Conservation (phyloP, 2,329 filamentous ascomycete species). For the Aureobasidium mangrovei region DNA sequence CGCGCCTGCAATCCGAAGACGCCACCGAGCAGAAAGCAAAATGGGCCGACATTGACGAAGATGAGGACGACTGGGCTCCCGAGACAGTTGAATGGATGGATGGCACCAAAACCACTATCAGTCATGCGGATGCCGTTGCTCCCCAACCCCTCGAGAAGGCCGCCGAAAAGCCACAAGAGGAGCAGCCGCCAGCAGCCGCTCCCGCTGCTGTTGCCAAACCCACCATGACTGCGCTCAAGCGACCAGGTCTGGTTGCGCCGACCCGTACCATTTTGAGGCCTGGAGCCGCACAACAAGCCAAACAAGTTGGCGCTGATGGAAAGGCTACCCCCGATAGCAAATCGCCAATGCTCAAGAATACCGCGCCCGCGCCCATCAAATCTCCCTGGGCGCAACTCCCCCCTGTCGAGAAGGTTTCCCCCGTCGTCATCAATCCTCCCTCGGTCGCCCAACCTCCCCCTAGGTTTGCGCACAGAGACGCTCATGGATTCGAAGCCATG, state of each 20-base stretch:
- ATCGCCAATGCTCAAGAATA: constrained; percentile 63
- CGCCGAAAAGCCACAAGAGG: constrained; percentile 15
- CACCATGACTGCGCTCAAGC: constrained; percentile 25
- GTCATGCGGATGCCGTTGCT: constrained; percentile 10
- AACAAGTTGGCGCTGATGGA: constrained; percentile 22
- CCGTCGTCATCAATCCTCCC: constrained; percentile 51
- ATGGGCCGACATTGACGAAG: constrained; percentile 85
- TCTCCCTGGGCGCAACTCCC: constrained; percentile 88
- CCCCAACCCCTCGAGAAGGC: constrained; percentile 15
- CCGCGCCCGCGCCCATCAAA: constrained; percentile 63
- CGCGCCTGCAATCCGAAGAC: constrained; percentile 67
- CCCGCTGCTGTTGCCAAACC: constrained; percentile 19
- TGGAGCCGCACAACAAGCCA: constrained; percentile 32
- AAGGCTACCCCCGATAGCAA: constrained; percentile 57
- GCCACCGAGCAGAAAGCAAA: constrained; percentile 55
- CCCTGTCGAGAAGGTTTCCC: constrained; percentile 72
- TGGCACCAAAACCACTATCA: constrained; percentile 62
- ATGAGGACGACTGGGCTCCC: constrained; percentile 79
- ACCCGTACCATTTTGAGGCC: constrained; percentile 44
- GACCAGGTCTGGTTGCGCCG: constrained; percentile 26
- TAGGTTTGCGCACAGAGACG: constrained; percentile 21
- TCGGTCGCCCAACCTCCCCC: constrained; percentile 23
- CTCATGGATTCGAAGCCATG: constrained; percentile 12
- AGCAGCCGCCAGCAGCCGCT: constrained; percentile 14
- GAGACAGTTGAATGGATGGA: constrained; percentile 84